Evolutionary conservation across 176 grass and related monocot species (phyloP), one percentile per base, ranked within the genome.

Genomic region (Oryza glaberrima): DNA sequence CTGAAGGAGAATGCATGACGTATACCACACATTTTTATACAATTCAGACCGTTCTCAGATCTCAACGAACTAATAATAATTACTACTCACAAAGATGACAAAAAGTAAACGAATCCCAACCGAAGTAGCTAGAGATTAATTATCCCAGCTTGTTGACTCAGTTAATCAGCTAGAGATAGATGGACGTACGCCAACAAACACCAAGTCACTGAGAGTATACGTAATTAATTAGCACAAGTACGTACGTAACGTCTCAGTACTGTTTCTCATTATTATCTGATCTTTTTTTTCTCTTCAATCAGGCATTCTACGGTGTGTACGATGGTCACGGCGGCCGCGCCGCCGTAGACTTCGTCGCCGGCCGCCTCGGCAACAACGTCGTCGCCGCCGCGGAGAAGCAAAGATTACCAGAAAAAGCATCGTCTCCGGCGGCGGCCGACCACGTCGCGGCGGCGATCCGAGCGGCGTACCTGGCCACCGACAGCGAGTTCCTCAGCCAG

Each of bases 241-340:
- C 47, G 25, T 10, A 72, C 3, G n/a, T 63, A 11, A 9, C 9
- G 3, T 58, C n/a, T 23, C n/a, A 1, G 5, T 38, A 63, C 9
- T 23, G 3, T 63, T 63, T 11, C 2, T 63, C 0, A 63, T 63
- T 63, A 6, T 58, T 58, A 23, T 9, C 7, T 63, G 2, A 40
- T 70, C 2, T 0, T 22, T 35, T 0, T 22, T 35, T 28, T 38
- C 36, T 16, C 23, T 69, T 4, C 85, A 96, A 32, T 32, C 30
- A 32, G 96, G 91, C 93, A 26, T 94, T 95, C 76, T 98, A 95
- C 25, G 94, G 91, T 52, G 91, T 98, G 6, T 98, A 91, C 77
- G 96, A 98, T 44, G 96, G 93, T 0, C 93, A 98, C 75, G 93
- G 96, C 3, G 96, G 96, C 11, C 87, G 87, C 25, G 82, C 87